Percentiles rank a stretch among this genome's conserved stretches.
These are phyloP conservation scores for Botrytis byssoidea DNA, from an alignment of 2,329 filamentous ascomycete species.

Conservation along the genomic window DNA sequence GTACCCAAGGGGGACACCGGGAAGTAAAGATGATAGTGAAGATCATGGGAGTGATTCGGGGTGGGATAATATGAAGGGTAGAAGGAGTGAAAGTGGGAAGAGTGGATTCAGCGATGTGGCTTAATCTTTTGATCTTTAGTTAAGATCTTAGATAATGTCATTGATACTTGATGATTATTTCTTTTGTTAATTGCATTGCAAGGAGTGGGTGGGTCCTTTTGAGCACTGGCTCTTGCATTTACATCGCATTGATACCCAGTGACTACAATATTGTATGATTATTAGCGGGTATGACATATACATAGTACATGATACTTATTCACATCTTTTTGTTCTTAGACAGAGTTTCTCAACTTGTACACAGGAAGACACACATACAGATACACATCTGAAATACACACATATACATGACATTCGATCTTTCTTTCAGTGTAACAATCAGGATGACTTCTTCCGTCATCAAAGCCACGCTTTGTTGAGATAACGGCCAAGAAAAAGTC, in stretches of 20 bases:
- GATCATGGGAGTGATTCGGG: slow-evolving; percentile 14
- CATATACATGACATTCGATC: background rate
- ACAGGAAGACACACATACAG: background rate
- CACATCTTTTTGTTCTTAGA: background rate
- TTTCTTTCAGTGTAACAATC: background rate
- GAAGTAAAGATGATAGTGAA: slow-evolving; percentile 11
- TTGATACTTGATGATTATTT: slow-evolving; percentile 7
- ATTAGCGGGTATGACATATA: background rate
- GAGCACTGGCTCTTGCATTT: background rate
- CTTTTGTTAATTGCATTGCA: slow-evolving; percentile 16
- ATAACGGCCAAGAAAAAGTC: background rate
- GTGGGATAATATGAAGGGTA: slow-evolving; percentile 7
- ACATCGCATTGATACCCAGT: slow-evolving; percentile 9
- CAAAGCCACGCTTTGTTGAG: background rate
- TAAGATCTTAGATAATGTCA: slow-evolving; percentile 3
- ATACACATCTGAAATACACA: slow-evolving; percentile 1
- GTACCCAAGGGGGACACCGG: background rate
- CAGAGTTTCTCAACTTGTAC: background rate
- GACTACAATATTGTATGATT: background rate
- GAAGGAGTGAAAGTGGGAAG: slow-evolving; percentile 13
- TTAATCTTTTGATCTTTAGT: slow-evolving; percentile 1
- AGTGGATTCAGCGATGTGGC: slow-evolving; percentile 13
- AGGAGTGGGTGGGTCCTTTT: background rate
- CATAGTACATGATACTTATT: background rate
- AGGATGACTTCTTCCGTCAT: background rate